Percentiles rank a stretch among this genome's conserved stretches.
Conservation (phyloP, 139 green algal genomes). For the Ulvella scutata region DNA sequence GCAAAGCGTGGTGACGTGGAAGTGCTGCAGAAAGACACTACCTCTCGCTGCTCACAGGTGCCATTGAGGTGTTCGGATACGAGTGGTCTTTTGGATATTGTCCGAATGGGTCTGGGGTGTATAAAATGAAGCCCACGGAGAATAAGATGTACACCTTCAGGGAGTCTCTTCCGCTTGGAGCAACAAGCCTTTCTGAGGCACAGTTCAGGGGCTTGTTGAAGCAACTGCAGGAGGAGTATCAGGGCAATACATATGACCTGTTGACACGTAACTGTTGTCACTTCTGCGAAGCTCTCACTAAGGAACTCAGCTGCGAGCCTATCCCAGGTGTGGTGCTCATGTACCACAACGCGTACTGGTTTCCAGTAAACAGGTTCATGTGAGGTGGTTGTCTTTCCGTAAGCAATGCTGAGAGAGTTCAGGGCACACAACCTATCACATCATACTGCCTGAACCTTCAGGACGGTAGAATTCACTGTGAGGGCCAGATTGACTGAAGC, state of each 20-base stretch:
- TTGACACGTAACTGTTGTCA: slow-evolving; percentile 43
- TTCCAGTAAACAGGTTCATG: too few species aligned
- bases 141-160: slow-evolving; percentile 51
- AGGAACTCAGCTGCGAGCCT: slow-evolving; percentile 19
- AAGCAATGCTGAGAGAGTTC: too few species aligned
- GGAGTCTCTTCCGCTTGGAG: slow-evolving; percentile 32
- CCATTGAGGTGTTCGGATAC: slow-evolving; percentile 23
- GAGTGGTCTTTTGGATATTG: slow-evolving; percentile 53
- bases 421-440: too few species aligned
- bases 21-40: too few species aligned
- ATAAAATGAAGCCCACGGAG: slow-evolving; percentile 20
- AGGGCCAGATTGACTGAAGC: too few species aligned
- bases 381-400: too few species aligned
- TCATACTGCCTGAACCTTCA: too few species aligned
- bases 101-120: slow-evolving; percentile 37
- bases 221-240: slow-evolving; percentile 24
- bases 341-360: too few species aligned
- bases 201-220: slow-evolving; percentile 11
- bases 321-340: slow-evolving; percentile 1
- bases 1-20: too few species aligned
- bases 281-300: slow-evolving; percentile 40
- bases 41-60: slow-evolving; percentile 18
- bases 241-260: slow-evolving; percentile 33
- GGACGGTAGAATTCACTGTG: too few species aligned
- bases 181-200: slow-evolving; percentile 19